These are phyloP conservation scores for Hygrocybe coccinea DNA, from an alignment of 768 basidiomycete genomes.

Conservation along the genomic window DNA sequence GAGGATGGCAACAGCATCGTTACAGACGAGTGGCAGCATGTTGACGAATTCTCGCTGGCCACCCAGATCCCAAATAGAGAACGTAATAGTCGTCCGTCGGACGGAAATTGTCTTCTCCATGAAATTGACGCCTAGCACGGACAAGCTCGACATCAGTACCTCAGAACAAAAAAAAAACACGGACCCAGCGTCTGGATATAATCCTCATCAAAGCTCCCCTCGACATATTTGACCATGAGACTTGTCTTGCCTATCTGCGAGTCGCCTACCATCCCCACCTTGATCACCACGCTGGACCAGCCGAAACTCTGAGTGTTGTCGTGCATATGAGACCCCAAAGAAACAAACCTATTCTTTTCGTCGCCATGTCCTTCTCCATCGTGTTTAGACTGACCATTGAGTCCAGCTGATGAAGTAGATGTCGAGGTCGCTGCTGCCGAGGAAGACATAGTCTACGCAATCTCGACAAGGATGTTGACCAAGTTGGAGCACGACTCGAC, in stretches of 20 bases:
- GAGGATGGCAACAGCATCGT: constrained; percentile 97
- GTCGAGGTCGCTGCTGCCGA: constrained; percentile 39
- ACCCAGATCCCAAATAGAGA: constrained; percentile 98
- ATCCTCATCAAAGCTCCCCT: constrained; percentile 98
- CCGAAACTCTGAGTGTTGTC: background rate
- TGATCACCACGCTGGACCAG: constrained; percentile 75
- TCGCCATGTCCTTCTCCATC: background rate
- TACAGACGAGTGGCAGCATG: constrained; percentile 97
- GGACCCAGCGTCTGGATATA: constrained; percentile 98
- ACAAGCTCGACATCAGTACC: constrained; percentile 3
- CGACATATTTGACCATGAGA: constrained; percentile 87
- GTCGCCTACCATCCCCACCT: constrained; percentile 99
- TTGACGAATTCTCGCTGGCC: constrained; percentile 98
- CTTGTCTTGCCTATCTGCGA: constrained; percentile 93
- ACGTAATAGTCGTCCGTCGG: constrained; percentile 96
- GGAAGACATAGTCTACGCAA: constrained; percentile 40
- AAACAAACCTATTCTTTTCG: background rate
- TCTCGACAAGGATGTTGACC: background rate
- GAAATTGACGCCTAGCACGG: constrained; percentile 81
- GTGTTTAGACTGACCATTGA: background rate
- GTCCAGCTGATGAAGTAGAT: background rate
- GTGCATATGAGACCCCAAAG: background rate
- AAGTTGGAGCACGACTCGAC: background rate
- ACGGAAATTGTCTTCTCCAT: constrained; percentile 99
- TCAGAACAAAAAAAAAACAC: constrained; percentile 27